Conservation (phyloP, 306 rosid genomes). For the Mimosa bimucronata region DNA sequence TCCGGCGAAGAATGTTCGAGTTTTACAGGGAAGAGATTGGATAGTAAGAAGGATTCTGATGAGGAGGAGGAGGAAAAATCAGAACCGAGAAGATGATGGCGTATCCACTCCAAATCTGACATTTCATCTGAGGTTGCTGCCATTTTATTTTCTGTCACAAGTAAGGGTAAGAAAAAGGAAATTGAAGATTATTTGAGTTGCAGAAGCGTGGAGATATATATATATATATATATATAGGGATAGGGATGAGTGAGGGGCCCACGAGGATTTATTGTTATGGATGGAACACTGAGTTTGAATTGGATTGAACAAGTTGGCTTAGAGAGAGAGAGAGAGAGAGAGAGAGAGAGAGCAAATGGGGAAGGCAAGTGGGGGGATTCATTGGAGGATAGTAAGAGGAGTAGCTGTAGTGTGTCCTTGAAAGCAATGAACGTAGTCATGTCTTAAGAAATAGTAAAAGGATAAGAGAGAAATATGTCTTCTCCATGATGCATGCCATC, state of each 20-base stretch:
- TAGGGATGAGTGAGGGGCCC: not conserved
- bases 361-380: not conserved
- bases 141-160: conserved; percentile 16
- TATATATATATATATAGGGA: too few species aligned
- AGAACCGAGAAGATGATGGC: conserved; percentile 57
- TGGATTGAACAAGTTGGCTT: not conserved
- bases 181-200: not conserved
- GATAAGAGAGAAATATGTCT: not conserved
- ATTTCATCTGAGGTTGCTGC: conserved; percentile 45
- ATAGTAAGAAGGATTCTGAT: conserved; percentile 36
- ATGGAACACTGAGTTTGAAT: not conserved
- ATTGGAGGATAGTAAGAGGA: conserved; percentile 24
- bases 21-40: conserved; percentile 56
- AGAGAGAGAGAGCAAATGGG: too few species aligned
- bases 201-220: not conserved
- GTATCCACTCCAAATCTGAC: conserved; percentile 60
- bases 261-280: conserved; percentile 22
- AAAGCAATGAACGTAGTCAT: conserved; percentile 40
- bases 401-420: not conserved
- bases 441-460: not conserved
- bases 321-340: not conserved
- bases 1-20: conserved; percentile 50
- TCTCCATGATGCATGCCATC: not conserved
- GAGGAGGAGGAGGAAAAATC: conserved; percentile 40
- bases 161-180: not conserved